Evolutionary conservation across 106 monocot genomes (phyloP), one percentile per base, ranked within the genome.

Genomic region (Phalaenopsis equestris): DNA sequence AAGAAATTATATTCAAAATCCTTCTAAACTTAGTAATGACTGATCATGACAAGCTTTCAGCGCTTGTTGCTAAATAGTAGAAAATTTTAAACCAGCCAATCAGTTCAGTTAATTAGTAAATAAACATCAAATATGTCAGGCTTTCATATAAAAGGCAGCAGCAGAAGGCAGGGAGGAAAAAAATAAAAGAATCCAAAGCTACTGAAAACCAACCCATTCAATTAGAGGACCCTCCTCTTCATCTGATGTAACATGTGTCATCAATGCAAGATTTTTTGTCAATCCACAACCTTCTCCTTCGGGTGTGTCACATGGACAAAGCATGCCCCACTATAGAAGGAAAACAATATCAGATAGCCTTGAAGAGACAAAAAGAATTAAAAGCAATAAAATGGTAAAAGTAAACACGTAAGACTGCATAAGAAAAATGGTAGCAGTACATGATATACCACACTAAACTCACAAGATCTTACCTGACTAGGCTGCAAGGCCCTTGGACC

Each of bases 251-350:
- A 99, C 95, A 81, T 99, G 99, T 79, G 99, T 90, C 92, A 94
- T 88, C 79, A 99, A 86, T 18, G 99, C 92, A 75, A 99, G 87
- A 86, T 99, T 99, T 78, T 99, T 99, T 68, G 94, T 99, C 83
- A 99, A 88, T 38, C 99, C 95, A 86, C 99, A 99, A 78, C 78
- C 91, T 91, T 99, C 99, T 72, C 95, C 99, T 91, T 99, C 94
- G 61, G 99, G 99, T 75, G 99, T 99, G 79, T 99, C 94, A 91
- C 94, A 99, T 30, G 94, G 99, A 68, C 95, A 99, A 83, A 99
- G 95, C 99, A 99, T 99, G 30, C 99, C 99, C 99, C 99, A 95
- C 99, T 96, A 78, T 84, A 75, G 24, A 14, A 87, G 42, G 72
- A 82, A 77, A 46, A 67, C 15, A 41, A 3, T 21, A 56, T 81